Evolutionary conservation across 371 early-diverging fungal species (phyloP), one percentile per base, ranked within the genome.

Genomic region (Nosema muscidifuracis): DNA sequence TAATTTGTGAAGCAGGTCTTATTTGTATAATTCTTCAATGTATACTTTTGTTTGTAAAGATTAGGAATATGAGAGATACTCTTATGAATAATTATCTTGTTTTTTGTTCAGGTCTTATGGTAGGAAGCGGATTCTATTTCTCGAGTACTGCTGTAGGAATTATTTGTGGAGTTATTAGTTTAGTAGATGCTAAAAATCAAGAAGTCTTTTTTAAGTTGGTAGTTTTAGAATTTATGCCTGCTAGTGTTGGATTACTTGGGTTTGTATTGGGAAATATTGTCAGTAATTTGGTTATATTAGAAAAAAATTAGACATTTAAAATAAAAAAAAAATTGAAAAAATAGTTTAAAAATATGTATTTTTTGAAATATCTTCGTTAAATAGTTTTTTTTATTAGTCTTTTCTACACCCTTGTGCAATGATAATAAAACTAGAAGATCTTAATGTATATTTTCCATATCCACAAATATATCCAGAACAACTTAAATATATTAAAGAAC

Each of bases 381-480:
- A n/a, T n/a, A n/a, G n/a, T n/a, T n/a, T n/a, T n/a, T n/a, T n/a
- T n/a, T n/a, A n/a, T n/a, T n/a, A 12, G 20, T 47, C 4, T 47
- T 47, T n/a, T 47, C 3, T 47, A n/a, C 4, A 9, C 40, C 47
- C 47, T n/a, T 6, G 6, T 13, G n/a, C n/a, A n/a, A 84, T 84
- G 84, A 81, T 76, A 62, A 75, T 82, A 33, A 69, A 65, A 33
- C 73, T 99, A 67, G 95, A 93, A 77, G 93, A 89, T 68, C 87
- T 97, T 34, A 89, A 89, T 40, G 89, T 99, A 44, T 88, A 91
- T 74, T 99, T 99, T 81, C 99, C 99, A 10, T 97, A 95, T 84
- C 92, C 95, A 79, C 90, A 90, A 83, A 93, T 99, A 78, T 97
- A 96, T 79, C 98, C 98, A 12, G 99, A 99, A 78, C 98, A 99